Evolutionary conservation across 2,329 filamentous ascomycete genomes (phyloP).

Genomic region (Cordyceps farinosa): DNA sequence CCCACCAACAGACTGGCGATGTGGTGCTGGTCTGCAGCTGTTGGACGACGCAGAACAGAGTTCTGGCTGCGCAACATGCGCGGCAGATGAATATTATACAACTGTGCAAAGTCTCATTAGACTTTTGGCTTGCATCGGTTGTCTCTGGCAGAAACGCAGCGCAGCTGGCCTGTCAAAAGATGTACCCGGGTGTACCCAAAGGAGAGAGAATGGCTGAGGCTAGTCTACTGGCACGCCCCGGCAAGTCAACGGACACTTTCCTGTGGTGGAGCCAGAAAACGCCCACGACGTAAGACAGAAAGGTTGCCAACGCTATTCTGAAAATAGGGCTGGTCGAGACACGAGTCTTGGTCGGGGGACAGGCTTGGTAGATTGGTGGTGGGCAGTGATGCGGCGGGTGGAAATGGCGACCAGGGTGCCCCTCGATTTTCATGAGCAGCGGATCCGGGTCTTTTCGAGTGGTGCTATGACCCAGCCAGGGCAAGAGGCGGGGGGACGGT

Average conservation of each 20-base stretch:
- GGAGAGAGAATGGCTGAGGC: neutral
- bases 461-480: neutral
- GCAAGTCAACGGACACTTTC: neutral
- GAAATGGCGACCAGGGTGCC: neutral
- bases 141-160: neutral
- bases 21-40: neutral
- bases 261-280: constrained; percentile 3
- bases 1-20: constrained; percentile 2
- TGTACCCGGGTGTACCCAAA: constrained; percentile 1
- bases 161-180: neutral
- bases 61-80: neutral
- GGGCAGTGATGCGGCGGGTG: neutral
- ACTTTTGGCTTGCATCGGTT: neutral
- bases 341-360: neutral
- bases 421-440: neutral
- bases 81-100: neutral
- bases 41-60: neutral
- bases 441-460: neutral
- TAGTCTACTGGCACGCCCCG: constrained; percentile 1
- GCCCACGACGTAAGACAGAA: constrained; percentile 4
- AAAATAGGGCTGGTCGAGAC: constrained; percentile 4
- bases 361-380: constrained; percentile 3
- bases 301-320: neutral
- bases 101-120: neutral
- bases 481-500: neutral